These are phyloP conservation scores for Fusarium floridanum DNA, from an alignment of 2,329 filamentous ascomycete species.

Conservation along the genomic window DNA sequence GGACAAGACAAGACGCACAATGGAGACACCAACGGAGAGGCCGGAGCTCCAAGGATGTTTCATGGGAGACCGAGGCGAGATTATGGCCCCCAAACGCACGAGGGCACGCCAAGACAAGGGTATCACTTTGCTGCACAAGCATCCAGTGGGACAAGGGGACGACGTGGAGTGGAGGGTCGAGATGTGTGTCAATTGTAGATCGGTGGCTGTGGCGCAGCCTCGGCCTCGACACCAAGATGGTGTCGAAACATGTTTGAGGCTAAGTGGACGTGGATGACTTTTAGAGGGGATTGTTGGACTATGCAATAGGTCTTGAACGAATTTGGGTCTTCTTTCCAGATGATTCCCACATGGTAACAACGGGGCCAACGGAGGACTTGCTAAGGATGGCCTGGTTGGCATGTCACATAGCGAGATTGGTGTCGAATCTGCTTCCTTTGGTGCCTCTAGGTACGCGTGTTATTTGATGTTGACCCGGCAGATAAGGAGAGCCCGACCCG, in stretches of 20 bases:
- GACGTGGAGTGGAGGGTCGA: not conserved
- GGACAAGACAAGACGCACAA: not conserved
- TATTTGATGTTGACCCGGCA: not conserved
- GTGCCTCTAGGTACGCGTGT: not conserved
- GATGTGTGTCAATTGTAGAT: constrained; percentile 11
- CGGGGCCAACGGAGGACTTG: not conserved
- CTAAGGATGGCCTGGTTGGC: not conserved
- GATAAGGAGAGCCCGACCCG: not conserved
- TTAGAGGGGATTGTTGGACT: not conserved
- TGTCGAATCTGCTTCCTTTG: not conserved
- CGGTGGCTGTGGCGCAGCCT: constrained; percentile 22
- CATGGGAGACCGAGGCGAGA: not conserved
- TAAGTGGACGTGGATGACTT: not conserved
- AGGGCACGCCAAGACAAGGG: constrained; percentile 29
- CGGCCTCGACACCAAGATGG: not conserved
- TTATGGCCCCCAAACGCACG: not conserved
- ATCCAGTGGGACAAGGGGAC: constrained; percentile 1
- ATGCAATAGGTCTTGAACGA: not conserved
- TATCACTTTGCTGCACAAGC: not conserved
- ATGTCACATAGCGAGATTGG: constrained; percentile 3
- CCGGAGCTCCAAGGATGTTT: not conserved
- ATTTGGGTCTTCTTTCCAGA: not conserved
- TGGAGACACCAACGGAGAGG: not conserved
- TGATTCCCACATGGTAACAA: not conserved
- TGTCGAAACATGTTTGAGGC: constrained; percentile 11